These are phyloP conservation scores for Neurospora sp. DNA, from an alignment of 495 filamentous ascomycete species.

Conservation along the genomic window DNA sequence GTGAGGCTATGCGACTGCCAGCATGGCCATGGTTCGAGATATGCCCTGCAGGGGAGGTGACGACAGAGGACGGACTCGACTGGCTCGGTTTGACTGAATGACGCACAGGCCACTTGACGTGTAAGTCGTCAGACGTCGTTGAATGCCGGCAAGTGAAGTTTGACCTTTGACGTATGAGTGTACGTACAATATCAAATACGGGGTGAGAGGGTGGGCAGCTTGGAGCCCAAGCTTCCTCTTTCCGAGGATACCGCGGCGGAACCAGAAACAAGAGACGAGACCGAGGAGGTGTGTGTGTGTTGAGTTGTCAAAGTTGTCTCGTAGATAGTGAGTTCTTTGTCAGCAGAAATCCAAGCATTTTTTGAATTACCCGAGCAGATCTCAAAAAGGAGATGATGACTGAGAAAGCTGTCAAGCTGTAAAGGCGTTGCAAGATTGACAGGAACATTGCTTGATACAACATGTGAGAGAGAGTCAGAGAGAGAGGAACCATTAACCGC, in stretches of 20 bases:
- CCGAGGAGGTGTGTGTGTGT: not conserved
- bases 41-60: slow-evolving; percentile 24
- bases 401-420: not conserved
- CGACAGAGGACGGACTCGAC: not conserved
- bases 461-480: not conserved
- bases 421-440: not conserved
- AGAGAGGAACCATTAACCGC: not conserved
- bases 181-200: not conserved
- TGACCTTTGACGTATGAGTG: not conserved
- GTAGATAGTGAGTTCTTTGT: not conserved
- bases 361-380: not conserved
- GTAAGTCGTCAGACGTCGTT: not conserved
- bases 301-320: not conserved
- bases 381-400: not conserved
- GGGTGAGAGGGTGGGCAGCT: not conserved
- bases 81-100: not conserved
- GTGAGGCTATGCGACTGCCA: slow-evolving; percentile 13
- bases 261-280: not conserved
- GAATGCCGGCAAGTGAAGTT: not conserved
- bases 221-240: not conserved
- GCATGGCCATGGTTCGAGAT: slow-evolving; percentile 49
- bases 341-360: not conserved
- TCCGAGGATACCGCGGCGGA: not conserved
- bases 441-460: not conserved
- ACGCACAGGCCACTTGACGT: not conserved